phyloP scores from a whole-genome alignment of 2,329 filamentous ascomycete species.

The Diaporthe longicolla region DNA sequence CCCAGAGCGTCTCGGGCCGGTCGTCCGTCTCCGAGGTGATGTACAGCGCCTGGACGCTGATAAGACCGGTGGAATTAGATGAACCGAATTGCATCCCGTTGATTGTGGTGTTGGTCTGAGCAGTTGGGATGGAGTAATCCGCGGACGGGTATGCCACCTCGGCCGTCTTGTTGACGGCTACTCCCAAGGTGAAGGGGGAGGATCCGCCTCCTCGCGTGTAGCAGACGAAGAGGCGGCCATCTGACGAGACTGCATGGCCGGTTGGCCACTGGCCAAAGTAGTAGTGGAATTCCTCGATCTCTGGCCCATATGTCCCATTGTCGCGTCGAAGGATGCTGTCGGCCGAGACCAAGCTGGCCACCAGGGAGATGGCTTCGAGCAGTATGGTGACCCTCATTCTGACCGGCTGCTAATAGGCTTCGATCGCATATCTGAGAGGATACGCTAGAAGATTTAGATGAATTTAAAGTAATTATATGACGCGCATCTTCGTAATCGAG shows the following conservation, averaged over 20 bases:
- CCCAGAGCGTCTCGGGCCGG: slow-evolving; percentile 58
- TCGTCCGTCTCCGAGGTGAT: slow-evolving; percentile 53
- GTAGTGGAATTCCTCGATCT: slow-evolving; percentile 63
- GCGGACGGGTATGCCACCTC: slow-evolving; percentile 56
- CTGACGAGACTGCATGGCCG: slow-evolving; percentile 58
- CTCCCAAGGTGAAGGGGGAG: slow-evolving; percentile 62
- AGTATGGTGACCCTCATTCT: slow-evolving; percentile 4
- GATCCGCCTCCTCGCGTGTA: slow-evolving; percentile 59
- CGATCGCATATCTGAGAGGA: not conserved
- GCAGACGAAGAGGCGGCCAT: slow-evolving; percentile 59
- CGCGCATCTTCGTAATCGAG: not conserved
- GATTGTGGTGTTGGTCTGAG: slow-evolving; percentile 55
- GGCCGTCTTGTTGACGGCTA: slow-evolving; percentile 61
- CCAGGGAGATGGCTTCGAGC: not conserved
- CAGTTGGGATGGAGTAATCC: slow-evolving; percentile 49
- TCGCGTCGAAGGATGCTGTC: slow-evolving; percentile 54
- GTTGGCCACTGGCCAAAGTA: slow-evolving; percentile 63
- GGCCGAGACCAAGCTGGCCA: not conserved
- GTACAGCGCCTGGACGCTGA: slow-evolving; percentile 61
- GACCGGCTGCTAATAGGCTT: not conserved
- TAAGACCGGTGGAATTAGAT: slow-evolving; percentile 55
- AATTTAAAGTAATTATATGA: slow-evolving; percentile 21
- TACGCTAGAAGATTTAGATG: not conserved
- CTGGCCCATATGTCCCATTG: slow-evolving; percentile 62
- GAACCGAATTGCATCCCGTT: slow-evolving; percentile 60